Percentiles rank a stretch among this genome's conserved stretches.
phyloP scores from a whole-genome alignment of 2,329 filamentous ascomycete species.

The Claviceps sp. region DNA sequence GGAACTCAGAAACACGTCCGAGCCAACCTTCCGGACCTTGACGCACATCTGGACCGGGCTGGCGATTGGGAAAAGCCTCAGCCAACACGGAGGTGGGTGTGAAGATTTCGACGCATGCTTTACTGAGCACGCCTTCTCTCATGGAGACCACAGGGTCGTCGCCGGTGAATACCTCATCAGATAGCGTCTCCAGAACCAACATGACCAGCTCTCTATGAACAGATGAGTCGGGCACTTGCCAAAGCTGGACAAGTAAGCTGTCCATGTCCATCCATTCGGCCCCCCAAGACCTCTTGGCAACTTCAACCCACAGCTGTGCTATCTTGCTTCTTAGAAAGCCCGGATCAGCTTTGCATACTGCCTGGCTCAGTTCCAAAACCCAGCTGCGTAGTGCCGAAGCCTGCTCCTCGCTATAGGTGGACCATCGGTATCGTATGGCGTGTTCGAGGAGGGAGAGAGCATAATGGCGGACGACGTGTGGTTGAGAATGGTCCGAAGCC shows the following conservation, averaged over 20 bases:
- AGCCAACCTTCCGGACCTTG: constrained; percentile 81
- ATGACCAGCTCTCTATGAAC: constrained; percentile 76
- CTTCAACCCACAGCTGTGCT: constrained; percentile 85
- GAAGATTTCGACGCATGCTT: constrained; percentile 86
- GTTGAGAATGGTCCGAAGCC: constrained; percentile 60
- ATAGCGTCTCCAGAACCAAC: constrained; percentile 77
- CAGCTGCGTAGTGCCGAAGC: constrained; percentile 57
- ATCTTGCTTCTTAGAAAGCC: constrained; percentile 85
- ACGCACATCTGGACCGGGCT: constrained; percentile 54
- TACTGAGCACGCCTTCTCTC: constrained; percentile 71
- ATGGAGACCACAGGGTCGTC: constrained; percentile 79
- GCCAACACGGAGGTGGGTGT: constrained; percentile 63
- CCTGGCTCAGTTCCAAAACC: constrained; percentile 65
- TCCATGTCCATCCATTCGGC: constrained; percentile 94
- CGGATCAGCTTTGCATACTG: constrained; percentile 59
- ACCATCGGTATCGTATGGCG: constrained; percentile 75
- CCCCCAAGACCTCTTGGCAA: constrained; percentile 89
- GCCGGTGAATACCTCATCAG: constrained; percentile 84
- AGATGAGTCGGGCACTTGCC: constrained; percentile 53
- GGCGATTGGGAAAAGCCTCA: constrained; percentile 63
- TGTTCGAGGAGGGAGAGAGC: constrained; percentile 86
- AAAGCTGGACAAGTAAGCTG: constrained; percentile 63
- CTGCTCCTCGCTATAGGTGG: constrained; percentile 57
- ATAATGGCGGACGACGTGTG: constrained; percentile 80
- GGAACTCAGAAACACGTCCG: constrained; percentile 57